Percentiles rank a stretch among this genome's conserved stretches.
Conservation (phyloP, 192 early-diverging fungal species). For the Dimargaris verticillata region DNA sequence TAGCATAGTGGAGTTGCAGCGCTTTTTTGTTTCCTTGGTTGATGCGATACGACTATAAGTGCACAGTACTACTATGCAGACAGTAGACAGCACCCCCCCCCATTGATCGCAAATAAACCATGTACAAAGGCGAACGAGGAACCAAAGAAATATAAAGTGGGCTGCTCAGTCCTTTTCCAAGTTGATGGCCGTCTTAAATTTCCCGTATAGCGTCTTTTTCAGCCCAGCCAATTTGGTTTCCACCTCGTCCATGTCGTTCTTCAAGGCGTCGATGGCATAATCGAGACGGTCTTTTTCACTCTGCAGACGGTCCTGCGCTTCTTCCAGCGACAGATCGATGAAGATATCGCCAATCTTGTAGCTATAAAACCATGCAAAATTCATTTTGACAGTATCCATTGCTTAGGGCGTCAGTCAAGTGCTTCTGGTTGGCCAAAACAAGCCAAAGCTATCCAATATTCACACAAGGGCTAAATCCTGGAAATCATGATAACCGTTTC, state of each 20-base stretch:
- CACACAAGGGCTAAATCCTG: background rate
- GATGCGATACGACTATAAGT: too few species aligned
- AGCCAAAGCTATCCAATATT: background rate
- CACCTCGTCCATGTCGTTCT: constrained; percentile 41
- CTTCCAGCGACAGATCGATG: constrained; percentile 51
- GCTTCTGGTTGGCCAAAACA: background rate
- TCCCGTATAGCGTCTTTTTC: constrained; percentile 72
- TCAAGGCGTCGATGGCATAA: constrained; percentile 39
- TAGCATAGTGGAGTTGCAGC: too few species aligned
- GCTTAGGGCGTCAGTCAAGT: background rate
- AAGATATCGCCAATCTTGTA: constrained; percentile 84
- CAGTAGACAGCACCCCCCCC: too few species aligned
- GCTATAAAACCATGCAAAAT: constrained; percentile 16
- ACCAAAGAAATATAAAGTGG: too few species aligned
- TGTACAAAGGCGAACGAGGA: too few species aligned
- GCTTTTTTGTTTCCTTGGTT: too few species aligned
- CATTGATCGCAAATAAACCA: too few species aligned
- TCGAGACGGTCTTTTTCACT: constrained; percentile 42
- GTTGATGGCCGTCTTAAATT: constrained; percentile 92
- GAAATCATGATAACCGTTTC: background rate
- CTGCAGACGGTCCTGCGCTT: constrained; percentile 53
- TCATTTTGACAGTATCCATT: background rate
- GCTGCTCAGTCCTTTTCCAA: constrained; percentile 57
- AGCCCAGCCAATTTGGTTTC: constrained; percentile 67
- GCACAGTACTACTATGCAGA: too few species aligned